Base-by-base conservation (phyloP, 2,329 filamentous ascomycete genomes). In the Phyllosticta citriasiana region DNA sequence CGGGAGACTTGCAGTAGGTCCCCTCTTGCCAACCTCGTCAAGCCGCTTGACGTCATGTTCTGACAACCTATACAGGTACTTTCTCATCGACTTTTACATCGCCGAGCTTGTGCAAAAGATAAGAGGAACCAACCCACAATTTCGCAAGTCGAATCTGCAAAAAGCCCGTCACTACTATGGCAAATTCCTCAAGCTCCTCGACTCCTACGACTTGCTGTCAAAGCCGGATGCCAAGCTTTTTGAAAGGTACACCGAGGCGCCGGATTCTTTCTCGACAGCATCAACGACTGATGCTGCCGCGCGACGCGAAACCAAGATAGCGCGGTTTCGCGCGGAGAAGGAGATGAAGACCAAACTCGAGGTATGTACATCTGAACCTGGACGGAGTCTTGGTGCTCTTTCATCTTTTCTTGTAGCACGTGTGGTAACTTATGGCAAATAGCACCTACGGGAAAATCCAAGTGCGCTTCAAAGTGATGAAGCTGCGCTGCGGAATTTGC, bases 281-380 rank as follows among this genome's bases (percentile, higher is more conserved):
- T 82, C 85, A 19, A 82, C 82, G 8, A 80, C 78, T 24, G 84
- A 89, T 73, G 83, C 89, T 3, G 83, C 86, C 22, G 83, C 85
- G 30, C 83, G 88, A 64, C 82, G 94, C 66, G 87, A 92, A 61
- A 84, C 86, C 55, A 99, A 97, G 76, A 96, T 99, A 66, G 82
- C 85, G 53, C 85, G 88, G 63, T 97, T 91, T 75, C 86, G 84
- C 68, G 84, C 89, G 57, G 94, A 97, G 73, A 96, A 94, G 73
- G 85, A 88, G 64, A 76, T 99, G 63, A 91, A 90, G 74, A 81
- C 85, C 66, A 92, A 88, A 72, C 79, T 97, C n/a, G 89, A 91
- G 73, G 84, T 86, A 73, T 53, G 74, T 67, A 26, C 7, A n/a
- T 16, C 6, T n/a, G 14, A n/a, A 7, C 1, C 5, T 6, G 1